Percentiles rank a stretch among this genome's conserved stretches.
Evolutionary conservation across 1,284 basidiomycete species (phyloP).

Genomic region (Trichosporon inkin): DNA sequence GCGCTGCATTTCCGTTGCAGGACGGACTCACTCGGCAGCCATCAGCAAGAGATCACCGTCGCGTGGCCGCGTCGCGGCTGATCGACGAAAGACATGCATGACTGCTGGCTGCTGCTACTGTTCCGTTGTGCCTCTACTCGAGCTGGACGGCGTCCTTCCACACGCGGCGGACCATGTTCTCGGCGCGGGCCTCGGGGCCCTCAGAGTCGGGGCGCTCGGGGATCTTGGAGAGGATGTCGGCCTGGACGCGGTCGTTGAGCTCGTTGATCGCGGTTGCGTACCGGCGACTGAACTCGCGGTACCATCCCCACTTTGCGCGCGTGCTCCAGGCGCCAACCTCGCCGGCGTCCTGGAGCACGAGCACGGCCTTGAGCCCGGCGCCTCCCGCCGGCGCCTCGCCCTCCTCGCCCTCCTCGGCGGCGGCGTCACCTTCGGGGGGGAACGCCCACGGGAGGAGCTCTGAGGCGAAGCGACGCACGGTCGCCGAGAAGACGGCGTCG

Average conservation of each 20-base stretch:
- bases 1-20: no score
- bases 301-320: conserved; percentile 44
- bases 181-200: conserved; percentile 30
- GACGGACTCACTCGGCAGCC: no score
- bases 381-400: neutral
- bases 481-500: conserved; percentile 35
- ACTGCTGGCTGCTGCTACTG: no score
- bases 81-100: no score
- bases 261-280: conserved; percentile 32
- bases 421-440: conserved; percentile 12
- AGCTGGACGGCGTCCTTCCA: conserved; percentile 27
- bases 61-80: no score
- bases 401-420: conserved; percentile 7
- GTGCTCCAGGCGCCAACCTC: conserved; percentile 41
- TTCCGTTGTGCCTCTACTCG: conserved; percentile 11
- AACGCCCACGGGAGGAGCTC: conserved; percentile 36
- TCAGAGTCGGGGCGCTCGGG: conserved; percentile 13
- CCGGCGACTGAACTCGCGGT: conserved; percentile 44
- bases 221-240: conserved; percentile 20
- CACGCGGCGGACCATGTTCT: conserved; percentile 32
- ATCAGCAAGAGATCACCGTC: no score
- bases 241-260: conserved; percentile 29
- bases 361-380: conserved; percentile 37
- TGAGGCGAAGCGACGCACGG: conserved; percentile 35
- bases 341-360: conserved; percentile 37